Evolutionary conservation across 2,329 filamentous ascomycete species (phyloP), one percentile per base, ranked within the genome.

Genomic region (Fusarium verrucosum): DNA sequence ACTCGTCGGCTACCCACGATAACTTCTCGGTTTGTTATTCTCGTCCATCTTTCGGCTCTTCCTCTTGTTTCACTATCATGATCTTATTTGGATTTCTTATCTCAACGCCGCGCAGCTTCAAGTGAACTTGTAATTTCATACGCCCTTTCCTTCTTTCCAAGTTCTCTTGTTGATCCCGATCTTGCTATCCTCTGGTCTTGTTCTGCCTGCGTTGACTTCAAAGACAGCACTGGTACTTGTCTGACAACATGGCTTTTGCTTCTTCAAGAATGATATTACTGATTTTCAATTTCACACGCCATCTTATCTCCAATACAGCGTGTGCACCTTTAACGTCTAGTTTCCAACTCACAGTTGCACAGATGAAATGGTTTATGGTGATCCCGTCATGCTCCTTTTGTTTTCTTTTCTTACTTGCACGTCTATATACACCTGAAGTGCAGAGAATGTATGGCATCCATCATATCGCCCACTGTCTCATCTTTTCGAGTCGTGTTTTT

Each of bases 1-100:
- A 38, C 41, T 28, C 35, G 22, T 53, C 37, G 66, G 69, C 53
- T 71, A 50, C 69, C 69, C 50, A 68, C 68, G 68, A 71, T 71
- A 71, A 71, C 69, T 65, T 66, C 32, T 68, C 68, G 68, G 58
- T 58, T 41, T 52, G n/a, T 30, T 35, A 50, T 60, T 63, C 50
- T 62, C 49, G 61, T 61, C 43, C 25, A 20, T 44, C 28, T 47
- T 42, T 52, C 23, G 11, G 22, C 25, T 53, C 16, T 41, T 28
- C 17, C 9, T 46, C 42, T 25, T 42, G 41, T 54, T 46, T 56
- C 32, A 40, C 28, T 26, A 30, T 51, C 26, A 50, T 37, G 32
- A 36, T 51, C n/a, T 36, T 52, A 9, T 23, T 32, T 38, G 28
- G 38, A 36, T 45, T 30, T 20, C 26, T 32, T 45, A 42, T 50